phyloP scores from a whole-genome alignment of 2,329 filamentous ascomycete genomes.

The Claviceps fusiformis region DNA sequence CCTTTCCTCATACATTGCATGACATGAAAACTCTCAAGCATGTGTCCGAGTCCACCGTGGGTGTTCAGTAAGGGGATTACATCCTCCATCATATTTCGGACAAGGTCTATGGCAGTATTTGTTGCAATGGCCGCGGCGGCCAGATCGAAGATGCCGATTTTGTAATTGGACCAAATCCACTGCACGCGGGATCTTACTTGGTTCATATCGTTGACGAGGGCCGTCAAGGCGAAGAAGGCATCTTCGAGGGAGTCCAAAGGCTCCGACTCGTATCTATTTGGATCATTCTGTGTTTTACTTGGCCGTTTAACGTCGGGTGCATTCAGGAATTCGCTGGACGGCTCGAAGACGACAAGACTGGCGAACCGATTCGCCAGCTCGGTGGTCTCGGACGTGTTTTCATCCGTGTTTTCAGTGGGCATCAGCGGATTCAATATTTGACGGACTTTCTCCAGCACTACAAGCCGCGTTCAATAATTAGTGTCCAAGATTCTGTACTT shows the following conservation, averaged over 20 bases:
- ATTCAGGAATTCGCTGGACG: slow-evolving; percentile 22
- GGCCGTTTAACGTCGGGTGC: slow-evolving; percentile 12
- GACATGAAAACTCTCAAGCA: slow-evolving; percentile 9
- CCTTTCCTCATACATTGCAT: neutral
- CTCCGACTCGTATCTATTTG: slow-evolving; percentile 19
- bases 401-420: neutral
- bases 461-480: slow-evolving; percentile 6
- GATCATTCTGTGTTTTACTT: neutral
- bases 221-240: slow-evolving; percentile 13
- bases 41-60: slow-evolving; percentile 11
- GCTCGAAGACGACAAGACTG: slow-evolving; percentile 22
- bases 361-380: slow-evolving; percentile 20
- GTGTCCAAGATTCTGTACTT: neutral
- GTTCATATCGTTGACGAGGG: slow-evolving; percentile 18
- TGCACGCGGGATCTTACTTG: slow-evolving; percentile 14
- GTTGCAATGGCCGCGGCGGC: slow-evolving; percentile 21
- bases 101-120: slow-evolving; percentile 23
- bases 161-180: slow-evolving; percentile 19
- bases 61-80: slow-evolving; percentile 13
- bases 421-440: slow-evolving; percentile 15
- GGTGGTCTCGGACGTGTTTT: neutral
- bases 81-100: slow-evolving; percentile 18
- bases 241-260: slow-evolving; percentile 12
- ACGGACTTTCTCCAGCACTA: slow-evolving; percentile 21
- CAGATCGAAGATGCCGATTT: slow-evolving; percentile 13